Percentiles rank a stretch among this genome's conserved stretches.
Conservation (phyloP, 768 basidiomycete species). For the Ramaria sp. region DNA sequence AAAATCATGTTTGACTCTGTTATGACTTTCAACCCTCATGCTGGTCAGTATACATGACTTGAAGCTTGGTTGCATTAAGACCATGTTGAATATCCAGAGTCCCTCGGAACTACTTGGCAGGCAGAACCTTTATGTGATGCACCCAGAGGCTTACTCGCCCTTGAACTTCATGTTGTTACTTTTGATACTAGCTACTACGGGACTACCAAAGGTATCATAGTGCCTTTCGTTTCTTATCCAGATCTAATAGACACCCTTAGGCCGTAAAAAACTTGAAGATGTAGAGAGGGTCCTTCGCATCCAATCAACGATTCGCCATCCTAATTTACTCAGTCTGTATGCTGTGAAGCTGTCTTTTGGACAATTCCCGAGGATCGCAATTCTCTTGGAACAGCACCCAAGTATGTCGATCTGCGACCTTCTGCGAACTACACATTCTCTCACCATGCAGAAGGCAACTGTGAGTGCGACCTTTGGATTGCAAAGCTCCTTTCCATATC, state of each 20-base stretch:
- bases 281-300: constrained; percentile 56
- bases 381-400: constrained; percentile 66
- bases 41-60: constrained; percentile 30
- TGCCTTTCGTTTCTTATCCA: background rate
- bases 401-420: constrained; percentile 58
- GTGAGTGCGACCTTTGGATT: constrained; percentile 26
- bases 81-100: constrained; percentile 28
- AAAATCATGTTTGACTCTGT: constrained; percentile 54
- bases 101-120: constrained; percentile 54
- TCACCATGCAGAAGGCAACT: constrained; percentile 61
- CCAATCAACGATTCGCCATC: constrained; percentile 46
- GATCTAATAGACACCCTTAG: constrained; percentile 18
- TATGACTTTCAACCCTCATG: constrained; percentile 60
- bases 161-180: constrained; percentile 57
- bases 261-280: constrained; percentile 58
- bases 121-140: constrained; percentile 71
- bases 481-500: background rate
- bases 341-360: constrained; percentile 55
- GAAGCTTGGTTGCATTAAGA: background rate
- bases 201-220: constrained; percentile 41
- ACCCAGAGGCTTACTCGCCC: constrained; percentile 39
- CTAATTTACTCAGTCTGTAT: constrained; percentile 54
- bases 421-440: constrained; percentile 61
- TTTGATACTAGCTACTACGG: constrained; percentile 64
- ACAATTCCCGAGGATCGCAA: constrained; percentile 43